Percentiles rank a stretch among this genome's conserved stretches.
These are phyloP conservation scores for Suillus subluteus DNA, from an alignment of 768 basidiomycete genomes.

Conservation along the genomic window DNA sequence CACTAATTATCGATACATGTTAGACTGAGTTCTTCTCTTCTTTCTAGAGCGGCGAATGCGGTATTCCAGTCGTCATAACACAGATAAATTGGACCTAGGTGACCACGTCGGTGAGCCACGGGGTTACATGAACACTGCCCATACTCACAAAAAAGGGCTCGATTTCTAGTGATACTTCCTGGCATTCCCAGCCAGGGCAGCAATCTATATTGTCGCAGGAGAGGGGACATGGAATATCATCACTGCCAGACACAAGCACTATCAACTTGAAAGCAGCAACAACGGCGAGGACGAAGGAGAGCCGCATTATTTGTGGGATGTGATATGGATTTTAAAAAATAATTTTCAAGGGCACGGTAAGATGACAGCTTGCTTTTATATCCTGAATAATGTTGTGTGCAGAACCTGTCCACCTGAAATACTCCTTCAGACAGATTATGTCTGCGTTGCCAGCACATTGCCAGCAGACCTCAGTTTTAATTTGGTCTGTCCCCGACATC, in stretches of 20 bases:
- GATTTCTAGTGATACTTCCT: no score
- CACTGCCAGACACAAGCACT: neutral
- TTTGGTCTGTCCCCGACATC: no score
- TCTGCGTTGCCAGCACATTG: neutral
- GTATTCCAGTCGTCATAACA: no score
- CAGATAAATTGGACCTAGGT: neutral
- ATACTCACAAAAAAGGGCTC: neutral
- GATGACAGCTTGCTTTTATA: neutral
- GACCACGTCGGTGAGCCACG: neutral
- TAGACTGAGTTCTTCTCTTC: no score
- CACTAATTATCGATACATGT: no score
- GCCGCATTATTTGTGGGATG: neutral
- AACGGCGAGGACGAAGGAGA: neutral
- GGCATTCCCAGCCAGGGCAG: no score
- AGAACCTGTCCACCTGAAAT: neutral
- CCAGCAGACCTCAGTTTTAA: neutral
- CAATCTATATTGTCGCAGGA: no score
- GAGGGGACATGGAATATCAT: no score
- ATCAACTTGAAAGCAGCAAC: neutral
- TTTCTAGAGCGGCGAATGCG: no score
- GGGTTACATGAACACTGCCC: neutral
- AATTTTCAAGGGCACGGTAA: neutral
- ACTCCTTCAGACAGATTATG: neutral
- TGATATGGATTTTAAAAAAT: neutral
- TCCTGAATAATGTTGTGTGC: neutral